A percentile compares a stretch with the other conserved stretches of the same genome.
phyloP scores from a whole-genome alignment of 495 filamentous ascomycete species.

The Podospora sp. region DNA sequence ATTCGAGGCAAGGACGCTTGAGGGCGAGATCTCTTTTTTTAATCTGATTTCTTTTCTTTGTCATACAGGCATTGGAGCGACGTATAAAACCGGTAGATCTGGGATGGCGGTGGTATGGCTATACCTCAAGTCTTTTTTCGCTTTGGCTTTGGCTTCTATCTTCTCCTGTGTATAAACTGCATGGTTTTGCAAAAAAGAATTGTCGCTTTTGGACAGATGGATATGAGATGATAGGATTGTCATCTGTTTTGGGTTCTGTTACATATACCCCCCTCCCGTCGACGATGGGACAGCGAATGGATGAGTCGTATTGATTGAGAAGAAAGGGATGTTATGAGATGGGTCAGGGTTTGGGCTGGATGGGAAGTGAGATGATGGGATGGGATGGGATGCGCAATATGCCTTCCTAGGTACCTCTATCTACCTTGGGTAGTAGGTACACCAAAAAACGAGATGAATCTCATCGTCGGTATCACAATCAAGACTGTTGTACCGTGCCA shows the following conservation, averaged over 20 bases:
- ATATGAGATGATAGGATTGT: background rate
- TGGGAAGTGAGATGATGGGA: no score
- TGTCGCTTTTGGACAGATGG: background rate
- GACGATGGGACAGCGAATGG: background rate
- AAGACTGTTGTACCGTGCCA: background rate
- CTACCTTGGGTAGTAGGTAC: no score
- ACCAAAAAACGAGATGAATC: background rate
- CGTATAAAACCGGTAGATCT: conserved; percentile 3
- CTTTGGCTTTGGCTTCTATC: no score
- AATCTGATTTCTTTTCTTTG: background rate
- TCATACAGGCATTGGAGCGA: background rate
- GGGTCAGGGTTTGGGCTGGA: no score
- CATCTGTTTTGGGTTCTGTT: background rate
- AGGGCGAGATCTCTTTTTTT: conserved; percentile 11
- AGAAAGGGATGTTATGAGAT: no score
- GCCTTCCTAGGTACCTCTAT: no score
- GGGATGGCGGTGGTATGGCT: background rate
- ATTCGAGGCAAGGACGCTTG: conserved; percentile 36
- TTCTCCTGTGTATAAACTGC: no score
- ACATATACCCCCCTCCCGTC: background rate
- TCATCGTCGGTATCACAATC: background rate
- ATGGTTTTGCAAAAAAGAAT: no score
- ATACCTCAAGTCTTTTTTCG: background rate
- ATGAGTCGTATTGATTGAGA: no score
- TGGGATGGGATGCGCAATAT: no score